A percentile compares a stretch with the other conserved stretches of the same genome.
Evolutionary conservation across 2,329 filamentous ascomycete species (phyloP).

Genomic region (Colletotrichum tanaceti): DNA sequence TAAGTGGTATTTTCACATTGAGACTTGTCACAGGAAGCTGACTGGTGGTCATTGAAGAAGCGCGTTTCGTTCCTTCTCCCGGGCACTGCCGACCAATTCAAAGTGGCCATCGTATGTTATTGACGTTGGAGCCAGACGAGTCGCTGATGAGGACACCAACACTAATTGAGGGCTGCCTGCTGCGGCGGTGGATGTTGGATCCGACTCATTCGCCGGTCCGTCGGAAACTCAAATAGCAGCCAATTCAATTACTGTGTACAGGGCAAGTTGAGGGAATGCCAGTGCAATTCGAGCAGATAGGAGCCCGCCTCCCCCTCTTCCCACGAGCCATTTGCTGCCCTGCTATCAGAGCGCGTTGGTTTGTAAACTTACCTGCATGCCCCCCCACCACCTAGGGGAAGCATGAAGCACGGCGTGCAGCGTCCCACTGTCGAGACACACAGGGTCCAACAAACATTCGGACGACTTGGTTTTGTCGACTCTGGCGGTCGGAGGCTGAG

Average conservation of each 20-base stretch:
- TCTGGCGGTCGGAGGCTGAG: slow-evolving; percentile 2
- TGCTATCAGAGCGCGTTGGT: too few relatives aligned
- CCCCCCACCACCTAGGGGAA: not conserved
- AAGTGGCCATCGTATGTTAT: slow-evolving; percentile 28
- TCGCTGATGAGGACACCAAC: not conserved
- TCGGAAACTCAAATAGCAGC: slow-evolving; percentile 12
- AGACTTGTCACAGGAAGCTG: not conserved
- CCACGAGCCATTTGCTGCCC: not conserved
- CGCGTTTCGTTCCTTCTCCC: not conserved
- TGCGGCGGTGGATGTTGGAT: not conserved
- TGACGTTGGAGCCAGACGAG: not conserved
- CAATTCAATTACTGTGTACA: not conserved
- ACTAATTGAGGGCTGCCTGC: not conserved
- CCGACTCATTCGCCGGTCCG: slow-evolving; percentile 13
- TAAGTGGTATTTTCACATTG: not conserved
- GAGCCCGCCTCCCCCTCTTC: too few relatives aligned
- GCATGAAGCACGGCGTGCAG: slow-evolving; percentile 31
- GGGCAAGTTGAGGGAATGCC: not conserved
- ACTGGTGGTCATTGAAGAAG: not conserved
- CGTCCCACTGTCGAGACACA: slow-evolving; percentile 20
- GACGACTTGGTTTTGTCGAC: slow-evolving; percentile 12
- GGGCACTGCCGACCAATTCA: not conserved
- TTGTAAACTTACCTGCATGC: too few relatives aligned
- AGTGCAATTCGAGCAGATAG: not conserved
- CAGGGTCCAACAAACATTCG: slow-evolving; percentile 19